Evolutionary conservation across 2,329 filamentous ascomycete genomes (phyloP), one percentile per base, ranked within the genome.

Genomic region (Trichoderma koningiopsis): DNA sequence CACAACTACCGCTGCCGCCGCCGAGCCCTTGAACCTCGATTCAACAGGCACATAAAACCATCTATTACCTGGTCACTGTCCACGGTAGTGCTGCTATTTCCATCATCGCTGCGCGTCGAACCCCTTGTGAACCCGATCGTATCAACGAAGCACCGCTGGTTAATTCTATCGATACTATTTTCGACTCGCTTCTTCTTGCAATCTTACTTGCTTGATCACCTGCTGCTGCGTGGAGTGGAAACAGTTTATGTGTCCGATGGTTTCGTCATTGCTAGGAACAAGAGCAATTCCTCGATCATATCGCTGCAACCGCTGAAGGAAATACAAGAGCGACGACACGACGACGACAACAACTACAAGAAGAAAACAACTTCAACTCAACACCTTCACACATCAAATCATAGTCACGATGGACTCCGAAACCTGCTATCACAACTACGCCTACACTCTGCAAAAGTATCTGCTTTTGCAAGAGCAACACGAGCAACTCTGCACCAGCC

Each of bases 381-480:
- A 55, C 27, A 40, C 14, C 35, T 43, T 43, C 16, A n/a, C 31
- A 19, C 31, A 56, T 14, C 33, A 31, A 31, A 37, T 35, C 33
- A 56, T 29, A 37, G 4, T 52, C 70, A 77, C 73, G 58, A 81
- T 81, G 79, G 63, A 75, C 6, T 72, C 72, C 35, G 57, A 61
- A 59, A 71, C 71, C 16, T 70, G 68, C n/a, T 76, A 79, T 16
- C 77, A 79, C 70, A 76, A 76, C 74, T 83, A 82, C 72, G 81
- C 81, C 72, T 81, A 86, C 49, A 82, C 83, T 65, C 78, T 88
- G 75, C 84, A 86, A 74, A 83, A 86, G 72, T 88, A 88, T 70
- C 79, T 87, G 67, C 76, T 85, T 27, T 79, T 88, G 8, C 83
- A 86, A 68, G 83, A 84, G 71, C 84, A 87, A 74, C 86, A 87